These are phyloP conservation scores for Ilex asprella DNA, from an alignment of 257 asterid species.

Conservation along the genomic window DNA sequence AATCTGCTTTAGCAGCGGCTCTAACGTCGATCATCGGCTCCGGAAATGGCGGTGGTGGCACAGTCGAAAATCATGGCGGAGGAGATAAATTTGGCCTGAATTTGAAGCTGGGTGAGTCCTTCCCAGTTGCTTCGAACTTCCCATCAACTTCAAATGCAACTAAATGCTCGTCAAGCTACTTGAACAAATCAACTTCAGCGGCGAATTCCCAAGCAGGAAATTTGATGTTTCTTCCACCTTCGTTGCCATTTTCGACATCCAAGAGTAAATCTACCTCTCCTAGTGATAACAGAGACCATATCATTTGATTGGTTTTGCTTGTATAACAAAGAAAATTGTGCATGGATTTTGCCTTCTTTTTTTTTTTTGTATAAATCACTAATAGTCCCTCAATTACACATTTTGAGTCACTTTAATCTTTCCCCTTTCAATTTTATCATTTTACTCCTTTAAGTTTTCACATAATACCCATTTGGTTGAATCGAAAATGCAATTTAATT, in stretches of 20 bases:
- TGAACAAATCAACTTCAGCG: constrained; percentile 25
- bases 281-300: constrained; percentile 24
- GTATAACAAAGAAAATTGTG: not conserved
- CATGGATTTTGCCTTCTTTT: not conserved
- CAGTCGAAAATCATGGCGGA: constrained; percentile 14
- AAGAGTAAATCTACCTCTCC: constrained; percentile 36
- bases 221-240: constrained; percentile 32
- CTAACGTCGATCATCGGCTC: constrained; percentile 63
- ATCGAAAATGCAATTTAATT: too few relatives aligned
- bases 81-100: constrained; percentile 27
- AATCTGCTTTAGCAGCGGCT: constrained; percentile 87
- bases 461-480: too few relatives aligned
- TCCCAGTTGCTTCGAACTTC: constrained; percentile 52
- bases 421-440: too few relatives aligned
- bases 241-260: constrained; percentile 27
- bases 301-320: constrained; percentile 6
- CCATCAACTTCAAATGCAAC: constrained; percentile 45
- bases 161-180: constrained; percentile 25
- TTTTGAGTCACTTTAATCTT: too few relatives aligned
- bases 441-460: too few relatives aligned
- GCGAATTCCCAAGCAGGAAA: constrained; percentile 26
- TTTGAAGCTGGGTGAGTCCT: constrained; percentile 28
- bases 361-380: not conserved
- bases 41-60: constrained; percentile 5
- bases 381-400: too few relatives aligned